Evolutionary conservation across 352 stramenopile genomes (phyloP).

Genomic region (Phytophthora pistaciae): DNA sequence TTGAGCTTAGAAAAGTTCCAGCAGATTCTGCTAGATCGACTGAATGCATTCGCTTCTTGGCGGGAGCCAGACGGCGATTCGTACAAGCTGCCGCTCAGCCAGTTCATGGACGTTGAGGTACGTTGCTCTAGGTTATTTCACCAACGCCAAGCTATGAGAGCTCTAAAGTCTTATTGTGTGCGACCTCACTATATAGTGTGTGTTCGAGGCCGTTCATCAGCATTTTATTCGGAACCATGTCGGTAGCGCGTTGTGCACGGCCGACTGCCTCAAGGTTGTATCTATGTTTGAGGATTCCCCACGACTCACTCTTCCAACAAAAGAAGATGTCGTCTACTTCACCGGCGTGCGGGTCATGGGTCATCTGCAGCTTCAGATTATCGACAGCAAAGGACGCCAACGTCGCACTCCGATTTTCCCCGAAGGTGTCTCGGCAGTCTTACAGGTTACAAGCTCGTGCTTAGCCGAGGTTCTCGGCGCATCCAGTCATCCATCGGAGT

Average conservation of each 20-base stretch:
- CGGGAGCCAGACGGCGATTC: conserved; percentile 29
- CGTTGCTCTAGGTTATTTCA: background rate
- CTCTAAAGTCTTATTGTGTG: background rate
- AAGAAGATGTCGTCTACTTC: conserved; percentile 39
- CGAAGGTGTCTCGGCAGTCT: conserved; percentile 40
- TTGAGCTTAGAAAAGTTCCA: conserved; percentile 50
- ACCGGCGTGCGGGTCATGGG: conserved; percentile 36
- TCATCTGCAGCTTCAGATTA: conserved; percentile 41
- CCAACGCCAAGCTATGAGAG: background rate
- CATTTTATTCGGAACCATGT: conserved; percentile 64
- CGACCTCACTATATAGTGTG: conserved; percentile 30
- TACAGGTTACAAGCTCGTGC: conserved; percentile 45
- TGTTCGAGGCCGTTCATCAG: conserved; percentile 64
- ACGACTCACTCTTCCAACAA: conserved; percentile 10
- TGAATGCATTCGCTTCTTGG: conserved; percentile 54
- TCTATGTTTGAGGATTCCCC: conserved; percentile 52
- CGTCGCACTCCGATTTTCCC: conserved; percentile 14
- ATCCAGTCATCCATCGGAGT: background rate
- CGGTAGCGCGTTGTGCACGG: conserved; percentile 40
- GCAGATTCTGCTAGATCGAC: conserved; percentile 33
- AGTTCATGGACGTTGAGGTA: conserved; percentile 52
- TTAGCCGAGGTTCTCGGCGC: conserved; percentile 12
- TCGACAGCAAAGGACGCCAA: conserved; percentile 9
- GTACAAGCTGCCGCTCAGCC: conserved; percentile 43
- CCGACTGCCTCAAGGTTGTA: conserved; percentile 48